phyloP scores from a whole-genome alignment of 2,329 filamentous ascomycete genomes.

The Didymella segeticola region DNA sequence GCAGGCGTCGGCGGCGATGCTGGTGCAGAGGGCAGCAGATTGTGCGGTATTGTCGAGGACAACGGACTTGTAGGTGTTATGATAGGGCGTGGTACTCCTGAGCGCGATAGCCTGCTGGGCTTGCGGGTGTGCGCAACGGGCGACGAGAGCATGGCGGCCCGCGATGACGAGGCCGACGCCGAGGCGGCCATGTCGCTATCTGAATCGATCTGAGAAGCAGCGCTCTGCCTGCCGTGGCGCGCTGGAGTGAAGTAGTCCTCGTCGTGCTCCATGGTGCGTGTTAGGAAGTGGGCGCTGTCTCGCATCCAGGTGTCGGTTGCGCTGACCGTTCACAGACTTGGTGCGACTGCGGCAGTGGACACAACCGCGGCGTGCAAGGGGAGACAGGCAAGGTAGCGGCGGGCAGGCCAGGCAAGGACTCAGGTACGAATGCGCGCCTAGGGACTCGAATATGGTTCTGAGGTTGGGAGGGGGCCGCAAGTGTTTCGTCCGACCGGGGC shows the following conservation, averaged over 20 bases:
- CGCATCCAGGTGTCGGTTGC: slow-evolving; percentile 1
- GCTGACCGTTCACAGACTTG: slow-evolving; percentile 10
- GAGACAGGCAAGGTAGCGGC: slow-evolving; percentile 1
- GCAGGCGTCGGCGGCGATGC: slow-evolving; percentile 72
- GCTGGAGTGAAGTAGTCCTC: slow-evolving; percentile 42
- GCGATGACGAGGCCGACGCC: slow-evolving; percentile 42
- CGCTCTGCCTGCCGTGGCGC: slow-evolving; percentile 28
- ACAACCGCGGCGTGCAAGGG: slow-evolving; percentile 13
- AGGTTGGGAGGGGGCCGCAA: slow-evolving; percentile 9
- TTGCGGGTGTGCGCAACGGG: slow-evolving; percentile 46
- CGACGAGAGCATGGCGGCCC: slow-evolving; percentile 45
- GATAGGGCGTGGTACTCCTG: slow-evolving; percentile 53
- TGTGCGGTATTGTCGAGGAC: slow-evolving; percentile 61
- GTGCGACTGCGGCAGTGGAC: slow-evolving; percentile 9
- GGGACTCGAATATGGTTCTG: slow-evolving; percentile 1
- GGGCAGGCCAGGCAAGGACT: slow-evolving; percentile 12
- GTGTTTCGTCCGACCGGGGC: slow-evolving; percentile 13
- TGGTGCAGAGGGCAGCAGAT: slow-evolving; percentile 68
- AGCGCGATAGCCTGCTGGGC: slow-evolving; percentile 50
- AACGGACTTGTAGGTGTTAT: slow-evolving; percentile 60
- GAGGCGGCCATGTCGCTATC: slow-evolving; percentile 48
- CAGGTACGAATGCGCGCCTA: slow-evolving; percentile 3
- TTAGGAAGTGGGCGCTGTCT: slow-evolving; percentile 3
- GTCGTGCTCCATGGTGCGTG: slow-evolving; percentile 41
- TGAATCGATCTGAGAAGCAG: slow-evolving; percentile 36